Percentiles rank a stretch among this genome's conserved stretches.
Conservation (phyloP, 2,329 filamentous ascomycete species). For the Alternaria solani region DNA sequence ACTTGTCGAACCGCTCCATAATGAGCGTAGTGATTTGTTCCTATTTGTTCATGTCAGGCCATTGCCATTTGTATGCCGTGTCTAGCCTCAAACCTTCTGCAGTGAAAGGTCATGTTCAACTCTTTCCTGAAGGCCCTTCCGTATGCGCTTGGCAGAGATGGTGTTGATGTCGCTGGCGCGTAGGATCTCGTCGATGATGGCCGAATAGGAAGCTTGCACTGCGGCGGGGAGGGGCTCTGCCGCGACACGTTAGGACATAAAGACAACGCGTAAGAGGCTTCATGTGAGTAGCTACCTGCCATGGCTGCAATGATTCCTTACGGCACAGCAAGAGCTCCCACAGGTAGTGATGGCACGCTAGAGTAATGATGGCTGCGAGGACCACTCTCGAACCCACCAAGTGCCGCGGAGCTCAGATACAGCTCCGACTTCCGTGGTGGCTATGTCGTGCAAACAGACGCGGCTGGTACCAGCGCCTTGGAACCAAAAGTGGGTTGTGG, state of each 20-base stretch:
- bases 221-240: slow-evolving; percentile 55
- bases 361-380: not conserved
- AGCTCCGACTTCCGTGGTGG: slow-evolving; percentile 14
- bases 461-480: slow-evolving; percentile 10
- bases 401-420: slow-evolving; percentile 10
- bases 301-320: slow-evolving; percentile 31
- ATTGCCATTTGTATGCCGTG: not conserved
- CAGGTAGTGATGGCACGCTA: slow-evolving; percentile 3
- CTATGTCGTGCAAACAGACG: slow-evolving; percentile 7
- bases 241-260: slow-evolving; percentile 21
- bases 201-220: slow-evolving; percentile 59
- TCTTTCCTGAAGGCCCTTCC: slow-evolving; percentile 67
- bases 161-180: slow-evolving; percentile 68
- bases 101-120: slow-evolving; percentile 68
- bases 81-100: slow-evolving; percentile 62
- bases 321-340: slow-evolving; percentile 1
- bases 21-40: slow-evolving; percentile 58
- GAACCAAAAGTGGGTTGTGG: not conserved
- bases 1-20: slow-evolving; percentile 60
- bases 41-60: slow-evolving; percentile 41
- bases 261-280: slow-evolving; percentile 7
- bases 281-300: slow-evolving; percentile 35
- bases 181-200: slow-evolving; percentile 70
- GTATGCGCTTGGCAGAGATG: slow-evolving; percentile 71
- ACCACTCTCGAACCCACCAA: not conserved